Percentiles rank a stretch among this genome's conserved stretches.
Evolutionary conservation across 108 stramenopile genomes (phyloP).

Genomic region (Discostella stelligeroides): DNA sequence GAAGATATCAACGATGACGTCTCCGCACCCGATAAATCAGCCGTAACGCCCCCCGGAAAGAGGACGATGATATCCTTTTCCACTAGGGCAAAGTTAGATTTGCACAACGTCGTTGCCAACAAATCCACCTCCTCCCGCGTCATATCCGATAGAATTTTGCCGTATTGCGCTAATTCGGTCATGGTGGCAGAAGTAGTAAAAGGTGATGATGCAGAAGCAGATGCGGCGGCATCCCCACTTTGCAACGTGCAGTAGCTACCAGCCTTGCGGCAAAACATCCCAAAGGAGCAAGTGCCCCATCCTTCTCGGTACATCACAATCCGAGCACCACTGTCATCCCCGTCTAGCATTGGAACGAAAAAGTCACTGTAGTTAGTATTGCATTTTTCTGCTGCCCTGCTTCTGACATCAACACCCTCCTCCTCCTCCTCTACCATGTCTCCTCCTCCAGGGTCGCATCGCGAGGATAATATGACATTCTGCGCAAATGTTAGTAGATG

Average conservation of each 20-base stretch:
- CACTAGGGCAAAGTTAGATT: conserved; percentile 29
- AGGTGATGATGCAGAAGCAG: neutral
- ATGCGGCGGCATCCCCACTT: neutral
- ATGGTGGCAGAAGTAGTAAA: too few species aligned
- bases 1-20: neutral
- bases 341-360: conserved; percentile 10
- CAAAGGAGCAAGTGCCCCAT: conserved; percentile 20
- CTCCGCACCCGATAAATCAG: neutral
- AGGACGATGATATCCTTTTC: conserved; percentile 29
- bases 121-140: conserved; percentile 32
- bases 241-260: conserved; percentile 2
- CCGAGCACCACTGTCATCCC: conserved; percentile 8
- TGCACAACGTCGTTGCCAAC: conserved; percentile 21
- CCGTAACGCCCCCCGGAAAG: conserved; percentile 32
- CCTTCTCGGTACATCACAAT: conserved; percentile 30
- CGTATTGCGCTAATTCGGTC: neutral
- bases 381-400: neutral
- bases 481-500: conserved; percentile 9
- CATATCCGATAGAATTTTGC: conserved; percentile 16
- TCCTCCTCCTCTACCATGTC: too few species aligned
- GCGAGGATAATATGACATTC: neutral
- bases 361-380: neutral
- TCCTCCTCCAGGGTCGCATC: too few species aligned
- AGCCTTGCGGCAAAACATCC: conserved; percentile 14
- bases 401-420: conserved; percentile 14